These are phyloP conservation scores for Apiospora koreana DNA, from an alignment of 2,329 filamentous ascomycete species.

Conservation along the genomic window DNA sequence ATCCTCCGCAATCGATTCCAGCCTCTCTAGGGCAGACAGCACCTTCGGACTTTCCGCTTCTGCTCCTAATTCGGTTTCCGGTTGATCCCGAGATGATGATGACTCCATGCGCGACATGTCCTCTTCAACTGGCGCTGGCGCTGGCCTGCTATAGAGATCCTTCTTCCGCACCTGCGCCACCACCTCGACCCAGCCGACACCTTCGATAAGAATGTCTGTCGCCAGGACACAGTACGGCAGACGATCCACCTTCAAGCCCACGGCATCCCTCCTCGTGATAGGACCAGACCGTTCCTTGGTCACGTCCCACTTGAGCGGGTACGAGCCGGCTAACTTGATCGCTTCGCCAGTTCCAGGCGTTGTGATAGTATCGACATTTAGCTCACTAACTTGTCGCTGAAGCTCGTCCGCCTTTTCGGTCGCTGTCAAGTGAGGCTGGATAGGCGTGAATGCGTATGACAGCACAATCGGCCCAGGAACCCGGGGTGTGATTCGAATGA, in stretches of 20 bases:
- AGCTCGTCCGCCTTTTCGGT: constrained; percentile 79
- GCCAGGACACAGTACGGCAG: constrained; percentile 81
- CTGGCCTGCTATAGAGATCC: constrained; percentile 38
- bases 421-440: constrained; percentile 73
- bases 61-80: background rate
- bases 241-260: constrained; percentile 62
- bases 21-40: constrained; percentile 23
- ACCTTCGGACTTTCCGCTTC: background rate
- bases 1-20: constrained; percentile 22
- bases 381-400: constrained; percentile 63
- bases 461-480: constrained; percentile 67
- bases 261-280: constrained; percentile 63
- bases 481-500: constrained; percentile 83
- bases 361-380: constrained; percentile 65
- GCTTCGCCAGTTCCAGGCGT: constrained; percentile 56
- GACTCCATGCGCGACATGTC: constrained; percentile 1
- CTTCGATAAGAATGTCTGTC: constrained; percentile 85
- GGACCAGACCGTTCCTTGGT: constrained; percentile 78
- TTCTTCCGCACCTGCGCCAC: constrained; percentile 74
- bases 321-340: constrained; percentile 72
- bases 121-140: constrained; percentile 25
- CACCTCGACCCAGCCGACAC: constrained; percentile 91
- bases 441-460: constrained; percentile 82
- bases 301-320: constrained; percentile 77
- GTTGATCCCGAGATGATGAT: background rate